Percentiles rank a stretch among this genome's conserved stretches.
Evolutionary conservation across 148 eudicot species (phyloP).

Genomic region (Fagopyrum homotropicum): DNA sequence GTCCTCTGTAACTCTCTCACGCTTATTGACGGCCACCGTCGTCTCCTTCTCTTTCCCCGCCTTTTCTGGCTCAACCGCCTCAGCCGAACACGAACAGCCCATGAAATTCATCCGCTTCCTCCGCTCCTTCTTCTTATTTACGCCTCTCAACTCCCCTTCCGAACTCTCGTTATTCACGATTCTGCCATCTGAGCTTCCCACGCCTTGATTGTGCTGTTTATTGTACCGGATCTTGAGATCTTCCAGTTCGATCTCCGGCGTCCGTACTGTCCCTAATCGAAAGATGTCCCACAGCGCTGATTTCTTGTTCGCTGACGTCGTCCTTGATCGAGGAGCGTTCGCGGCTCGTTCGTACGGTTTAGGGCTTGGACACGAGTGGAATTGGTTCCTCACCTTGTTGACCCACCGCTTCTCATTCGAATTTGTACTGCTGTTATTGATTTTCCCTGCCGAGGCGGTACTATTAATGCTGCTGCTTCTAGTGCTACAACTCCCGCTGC

Average conservation of each 20-base stretch:
- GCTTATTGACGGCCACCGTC: not conserved
- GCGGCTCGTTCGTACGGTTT: slow-evolving; percentile 43
- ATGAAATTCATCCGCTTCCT: not conserved
- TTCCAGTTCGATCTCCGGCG: slow-evolving; percentile 58
- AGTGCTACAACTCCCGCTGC: slow-evolving; percentile 47
- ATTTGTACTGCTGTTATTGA: slow-evolving; percentile 23
- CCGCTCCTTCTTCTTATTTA: not conserved
- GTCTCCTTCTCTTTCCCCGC: slow-evolving; percentile 3
- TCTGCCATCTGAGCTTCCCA: not conserved
- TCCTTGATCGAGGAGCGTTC: slow-evolving; percentile 11
- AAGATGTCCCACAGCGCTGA: slow-evolving; percentile 59
- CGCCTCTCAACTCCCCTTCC: not conserved
- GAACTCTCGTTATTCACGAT: not conserved
- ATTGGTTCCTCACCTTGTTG: slow-evolving; percentile 33
- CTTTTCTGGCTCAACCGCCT: slow-evolving; percentile 9
- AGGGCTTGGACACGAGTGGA: slow-evolving; percentile 83
- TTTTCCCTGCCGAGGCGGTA: slow-evolving; percentile 17
- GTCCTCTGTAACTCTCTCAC: not conserved
- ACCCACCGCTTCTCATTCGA: slow-evolving; percentile 2
- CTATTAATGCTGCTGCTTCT: slow-evolving; percentile 48
- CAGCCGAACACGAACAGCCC: slow-evolving; percentile 7
- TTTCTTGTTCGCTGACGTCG: slow-evolving; percentile 22
- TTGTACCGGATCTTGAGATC: slow-evolving; percentile 34
- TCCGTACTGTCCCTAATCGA: slow-evolving; percentile 46
- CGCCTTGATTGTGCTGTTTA: not conserved